Percentiles rank a stretch among this genome's conserved stretches.
These are phyloP conservation scores for Pyrenula aspistea DNA, from an alignment of 495 filamentous ascomycete genomes.

Conservation along the genomic window DNA sequence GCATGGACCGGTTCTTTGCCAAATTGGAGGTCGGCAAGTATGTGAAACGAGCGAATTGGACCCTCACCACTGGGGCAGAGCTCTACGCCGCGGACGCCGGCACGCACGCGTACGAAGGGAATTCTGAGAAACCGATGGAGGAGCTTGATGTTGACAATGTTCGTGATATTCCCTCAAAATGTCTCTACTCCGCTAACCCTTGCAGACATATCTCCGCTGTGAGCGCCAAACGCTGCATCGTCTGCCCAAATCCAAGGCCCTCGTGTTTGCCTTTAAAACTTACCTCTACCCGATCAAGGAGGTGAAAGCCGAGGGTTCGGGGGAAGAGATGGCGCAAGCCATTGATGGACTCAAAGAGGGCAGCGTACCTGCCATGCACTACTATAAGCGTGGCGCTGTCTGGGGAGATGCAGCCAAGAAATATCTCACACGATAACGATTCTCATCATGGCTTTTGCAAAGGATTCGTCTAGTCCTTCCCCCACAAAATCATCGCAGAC, in stretches of 20 bases:
- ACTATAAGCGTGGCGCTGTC: constrained; percentile 54
- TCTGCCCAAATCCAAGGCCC: constrained; percentile 48
- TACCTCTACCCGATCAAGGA: constrained; percentile 58
- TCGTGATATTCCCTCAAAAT: constrained; percentile 6
- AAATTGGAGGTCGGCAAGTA: constrained; percentile 24
- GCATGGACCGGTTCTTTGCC: constrained; percentile 69
- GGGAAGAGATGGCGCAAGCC: constrained; percentile 51
- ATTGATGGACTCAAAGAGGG: constrained; percentile 62
- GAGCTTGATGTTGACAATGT: constrained; percentile 39
- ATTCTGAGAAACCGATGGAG: constrained; percentile 28
- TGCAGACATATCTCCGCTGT: constrained; percentile 45
- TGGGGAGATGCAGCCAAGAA: constrained; percentile 54
- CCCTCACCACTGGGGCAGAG: constrained; percentile 40
- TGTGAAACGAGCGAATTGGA: constrained; percentile 45
- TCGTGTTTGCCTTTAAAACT: constrained; percentile 73
- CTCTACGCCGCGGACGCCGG: constrained; percentile 44
- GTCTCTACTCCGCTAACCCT: neutral
- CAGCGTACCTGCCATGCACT: constrained; percentile 53
- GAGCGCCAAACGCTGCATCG: constrained; percentile 73
- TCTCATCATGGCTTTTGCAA: constrained; percentile 1
- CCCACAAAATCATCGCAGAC: constrained; percentile 14
- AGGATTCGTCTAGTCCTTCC: neutral
- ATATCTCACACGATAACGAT: constrained; percentile 35
- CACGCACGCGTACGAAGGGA: constrained; percentile 24
- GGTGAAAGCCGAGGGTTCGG: constrained; percentile 58